These are phyloP conservation scores for Aspergillus homomorphus DNA, from an alignment of 495 filamentous ascomycete species.

Conservation along the genomic window DNA sequence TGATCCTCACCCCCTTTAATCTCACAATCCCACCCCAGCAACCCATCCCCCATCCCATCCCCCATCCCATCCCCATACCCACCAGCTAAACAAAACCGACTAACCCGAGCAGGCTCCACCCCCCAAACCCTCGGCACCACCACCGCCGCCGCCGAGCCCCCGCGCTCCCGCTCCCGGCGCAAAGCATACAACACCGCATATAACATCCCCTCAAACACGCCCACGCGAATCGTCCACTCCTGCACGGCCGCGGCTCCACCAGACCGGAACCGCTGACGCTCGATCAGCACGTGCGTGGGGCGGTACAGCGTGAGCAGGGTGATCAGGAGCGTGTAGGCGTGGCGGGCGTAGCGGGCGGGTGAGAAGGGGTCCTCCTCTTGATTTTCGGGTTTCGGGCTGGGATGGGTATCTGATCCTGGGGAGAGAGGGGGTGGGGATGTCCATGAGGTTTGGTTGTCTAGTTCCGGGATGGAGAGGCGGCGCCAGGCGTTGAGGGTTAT, in stretches of 20 bases:
- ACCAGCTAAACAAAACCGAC: slow-evolving; percentile 34
- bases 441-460: slow-evolving; percentile 6
- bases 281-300: slow-evolving; percentile 78
- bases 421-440: background rate
- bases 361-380: slow-evolving; percentile 40
- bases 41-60: background rate
- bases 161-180: slow-evolving; percentile 29
- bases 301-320: slow-evolving; percentile 54
- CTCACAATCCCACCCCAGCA: background rate
- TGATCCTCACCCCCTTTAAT: background rate
- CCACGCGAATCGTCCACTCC: slow-evolving; percentile 90
- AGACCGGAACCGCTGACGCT: slow-evolving; percentile 84
- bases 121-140: slow-evolving; percentile 26
- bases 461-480: slow-evolving; percentile 21
- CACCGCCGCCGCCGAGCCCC: slow-evolving; percentile 27
- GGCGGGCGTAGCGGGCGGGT: slow-evolving; percentile 53
- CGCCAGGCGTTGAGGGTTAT: slow-evolving; percentile 36
- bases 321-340: too few species aligned
- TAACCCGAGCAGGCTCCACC: slow-evolving; percentile 42
- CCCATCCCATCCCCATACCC: slow-evolving; percentile 1
- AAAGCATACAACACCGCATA: slow-evolving; percentile 70
- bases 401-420: background rate
- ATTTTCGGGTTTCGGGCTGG: slow-evolving; percentile 8
- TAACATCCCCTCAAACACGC: slow-evolving; percentile 86
- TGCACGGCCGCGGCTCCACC: slow-evolving; percentile 59